These are phyloP conservation scores for Coemansia brasiliensis DNA, from an alignment of 192 early-diverging fungal species.

Conservation along the genomic window DNA sequence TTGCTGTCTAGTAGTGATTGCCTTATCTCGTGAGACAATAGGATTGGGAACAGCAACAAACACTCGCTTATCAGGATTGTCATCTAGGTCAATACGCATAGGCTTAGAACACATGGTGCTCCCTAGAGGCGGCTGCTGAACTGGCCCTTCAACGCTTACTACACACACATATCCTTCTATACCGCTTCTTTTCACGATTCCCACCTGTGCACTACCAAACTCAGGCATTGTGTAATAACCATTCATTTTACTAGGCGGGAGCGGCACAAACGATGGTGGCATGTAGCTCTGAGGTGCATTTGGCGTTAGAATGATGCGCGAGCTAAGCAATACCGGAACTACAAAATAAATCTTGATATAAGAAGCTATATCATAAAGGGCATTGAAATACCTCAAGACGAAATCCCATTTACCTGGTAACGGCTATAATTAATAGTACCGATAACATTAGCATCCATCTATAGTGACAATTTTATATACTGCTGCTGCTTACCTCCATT, in stretches of 20 bases:
- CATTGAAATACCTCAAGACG: not conserved
- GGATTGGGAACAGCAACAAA: constrained; percentile 25
- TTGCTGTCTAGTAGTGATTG: not conserved
- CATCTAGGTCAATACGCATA: constrained; percentile 27
- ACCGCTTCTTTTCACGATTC: constrained; percentile 4
- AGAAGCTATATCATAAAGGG: not conserved
- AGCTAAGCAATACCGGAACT: constrained; percentile 17
- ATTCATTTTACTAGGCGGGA: not conserved
- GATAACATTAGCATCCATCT: not conserved
- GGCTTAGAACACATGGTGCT: constrained; percentile 21
- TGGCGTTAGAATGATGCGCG: constrained; percentile 17
- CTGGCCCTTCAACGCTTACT: constrained; percentile 38
- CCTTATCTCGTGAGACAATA: not conserved
- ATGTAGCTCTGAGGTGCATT: constrained; percentile 17
- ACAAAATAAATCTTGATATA: not conserved
- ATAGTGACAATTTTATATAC: not conserved
- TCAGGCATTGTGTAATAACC: constrained; percentile 32
- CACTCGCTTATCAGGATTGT: constrained; percentile 18
- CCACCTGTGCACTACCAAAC: constrained; percentile 41
- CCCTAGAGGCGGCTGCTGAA: constrained; percentile 35
- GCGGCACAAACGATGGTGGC: constrained; percentile 24
- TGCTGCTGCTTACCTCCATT: constrained; percentile 34
- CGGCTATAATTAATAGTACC: not conserved
- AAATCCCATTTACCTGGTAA: not conserved
- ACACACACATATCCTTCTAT: constrained; percentile 28